Conservation (phyloP, 306 rosid species). For the Vigna hirtella region DNA sequence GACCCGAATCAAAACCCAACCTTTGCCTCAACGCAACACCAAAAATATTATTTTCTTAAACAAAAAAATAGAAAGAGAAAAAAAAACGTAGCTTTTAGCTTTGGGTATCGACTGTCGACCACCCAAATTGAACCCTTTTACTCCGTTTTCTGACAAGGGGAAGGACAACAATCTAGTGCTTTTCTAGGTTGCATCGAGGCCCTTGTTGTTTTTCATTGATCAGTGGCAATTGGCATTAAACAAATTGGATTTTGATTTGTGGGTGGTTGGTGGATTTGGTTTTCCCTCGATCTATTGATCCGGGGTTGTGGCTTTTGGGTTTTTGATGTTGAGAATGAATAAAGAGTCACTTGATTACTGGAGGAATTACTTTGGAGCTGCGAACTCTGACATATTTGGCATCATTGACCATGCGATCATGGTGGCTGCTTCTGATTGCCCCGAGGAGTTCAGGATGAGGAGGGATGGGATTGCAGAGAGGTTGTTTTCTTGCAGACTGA, state of each 20-base stretch:
- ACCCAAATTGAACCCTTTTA: constrained; percentile 6
- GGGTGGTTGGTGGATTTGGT: constrained; percentile 22
- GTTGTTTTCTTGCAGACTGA: constrained; percentile 57
- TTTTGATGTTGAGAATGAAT: constrained; percentile 50
- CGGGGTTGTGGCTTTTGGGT: constrained; percentile 20
- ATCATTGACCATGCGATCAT: constrained; percentile 79
- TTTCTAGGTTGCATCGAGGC: background rate
- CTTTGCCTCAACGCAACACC: constrained; percentile 26
- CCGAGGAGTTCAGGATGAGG: constrained; percentile 70
- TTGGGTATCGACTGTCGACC: constrained; percentile 36
- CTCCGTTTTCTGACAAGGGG: constrained; percentile 8
- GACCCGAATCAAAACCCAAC: constrained; percentile 19
- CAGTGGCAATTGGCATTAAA: constrained; percentile 13
- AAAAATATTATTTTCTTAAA: background rate
- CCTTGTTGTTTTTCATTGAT: constrained; percentile 14
- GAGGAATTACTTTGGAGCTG: constrained; percentile 72
- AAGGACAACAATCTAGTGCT: background rate
- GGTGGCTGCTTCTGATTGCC: constrained; percentile 87
- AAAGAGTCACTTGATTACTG: constrained; percentile 68
- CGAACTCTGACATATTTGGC: constrained; percentile 69
- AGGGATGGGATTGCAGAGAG: constrained; percentile 75
- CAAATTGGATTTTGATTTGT: background rate
- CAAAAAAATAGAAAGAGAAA: background rate
- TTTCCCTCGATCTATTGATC: constrained; percentile 25
- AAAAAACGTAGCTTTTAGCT: background rate